phyloP scores from a whole-genome alignment of 495 filamentous ascomycete genomes.

The Penicillium turbatum region DNA sequence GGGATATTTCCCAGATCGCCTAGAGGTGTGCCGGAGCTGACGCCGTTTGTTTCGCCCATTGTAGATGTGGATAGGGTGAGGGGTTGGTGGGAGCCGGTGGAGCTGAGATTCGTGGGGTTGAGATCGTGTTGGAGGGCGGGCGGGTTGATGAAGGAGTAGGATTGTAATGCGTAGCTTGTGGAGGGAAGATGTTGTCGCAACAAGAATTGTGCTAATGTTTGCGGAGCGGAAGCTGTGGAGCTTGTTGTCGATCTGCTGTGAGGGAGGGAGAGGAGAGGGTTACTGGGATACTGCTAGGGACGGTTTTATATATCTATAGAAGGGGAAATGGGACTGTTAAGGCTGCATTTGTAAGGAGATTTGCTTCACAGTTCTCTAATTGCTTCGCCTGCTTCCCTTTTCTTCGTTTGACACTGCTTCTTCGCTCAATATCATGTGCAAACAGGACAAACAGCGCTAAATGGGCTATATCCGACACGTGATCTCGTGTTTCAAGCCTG shows the following conservation, averaged over 20 bases:
- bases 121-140: neutral
- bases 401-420: neutral
- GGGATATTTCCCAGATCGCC: constrained; percentile 37
- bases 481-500: constrained; percentile 32
- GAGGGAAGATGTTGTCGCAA: neutral
- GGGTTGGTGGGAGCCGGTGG: neutral
- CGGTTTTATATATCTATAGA: neutral
- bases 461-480: constrained; percentile 29
- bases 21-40: constrained; percentile 34
- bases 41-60: constrained; percentile 26
- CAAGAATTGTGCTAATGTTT: neutral
- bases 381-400: neutral
- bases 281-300: neutral
- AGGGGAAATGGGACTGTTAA: neutral
- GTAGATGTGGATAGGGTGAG: constrained; percentile 7
- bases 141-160: neutral
- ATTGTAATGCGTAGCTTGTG: neutral
- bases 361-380: too few species aligned
- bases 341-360: neutral
- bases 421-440: constrained; percentile 13
- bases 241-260: constrained; percentile 4
- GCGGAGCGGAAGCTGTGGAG: constrained; percentile 23
- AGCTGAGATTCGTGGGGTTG: neutral
- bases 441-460: constrained; percentile 26
- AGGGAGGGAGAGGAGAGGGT: neutral